phyloP scores from a whole-genome alignment of 139 green algal species.

The Chlorella sp. region DNA sequence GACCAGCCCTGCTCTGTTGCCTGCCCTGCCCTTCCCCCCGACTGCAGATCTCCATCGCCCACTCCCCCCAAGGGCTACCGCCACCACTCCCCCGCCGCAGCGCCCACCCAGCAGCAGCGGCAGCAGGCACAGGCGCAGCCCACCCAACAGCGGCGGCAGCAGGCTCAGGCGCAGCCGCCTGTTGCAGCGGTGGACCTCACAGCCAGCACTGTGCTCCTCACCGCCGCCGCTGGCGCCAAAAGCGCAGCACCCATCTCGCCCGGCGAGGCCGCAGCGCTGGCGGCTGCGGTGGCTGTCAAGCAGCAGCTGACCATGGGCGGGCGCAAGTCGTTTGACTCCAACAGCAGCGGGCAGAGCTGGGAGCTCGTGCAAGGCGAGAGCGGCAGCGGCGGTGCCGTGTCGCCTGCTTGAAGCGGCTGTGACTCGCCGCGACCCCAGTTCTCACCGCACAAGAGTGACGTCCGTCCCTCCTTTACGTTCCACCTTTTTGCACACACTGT shows the following conservation, averaged over 20 bases:
- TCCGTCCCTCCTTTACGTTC: no score
- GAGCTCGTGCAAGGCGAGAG: constrained; percentile 18
- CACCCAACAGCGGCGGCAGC: not conserved
- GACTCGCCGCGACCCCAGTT: no score
- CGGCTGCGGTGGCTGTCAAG: not conserved
- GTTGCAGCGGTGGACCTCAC: constrained; percentile 19
- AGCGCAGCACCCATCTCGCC: not conserved
- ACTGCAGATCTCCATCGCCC: constrained; percentile 23
- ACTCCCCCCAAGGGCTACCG: constrained; percentile 18
- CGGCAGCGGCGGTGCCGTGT: not conserved
- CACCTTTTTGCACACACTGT: no score
- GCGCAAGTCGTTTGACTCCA: constrained; percentile 23
- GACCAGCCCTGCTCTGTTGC: not conserved
- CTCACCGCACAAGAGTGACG: no score
- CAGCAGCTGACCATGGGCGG: not conserved
- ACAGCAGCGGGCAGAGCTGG: constrained; percentile 28
- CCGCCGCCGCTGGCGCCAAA: not conserved
- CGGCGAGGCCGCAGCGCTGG: not conserved
- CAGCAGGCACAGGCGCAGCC: not conserved
- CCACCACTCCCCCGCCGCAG: constrained; percentile 27
- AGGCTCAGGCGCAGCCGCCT: not conserved
- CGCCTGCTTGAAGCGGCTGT: not conserved
- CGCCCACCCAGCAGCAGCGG: not conserved
- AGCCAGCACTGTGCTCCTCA: constrained; percentile 23
- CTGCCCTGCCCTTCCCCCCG: not conserved